Evolutionary conservation across 192 early-diverging fungal genomes (phyloP), one percentile per base, ranked within the genome.

Genomic region (Glomus cerebriforme): DNA sequence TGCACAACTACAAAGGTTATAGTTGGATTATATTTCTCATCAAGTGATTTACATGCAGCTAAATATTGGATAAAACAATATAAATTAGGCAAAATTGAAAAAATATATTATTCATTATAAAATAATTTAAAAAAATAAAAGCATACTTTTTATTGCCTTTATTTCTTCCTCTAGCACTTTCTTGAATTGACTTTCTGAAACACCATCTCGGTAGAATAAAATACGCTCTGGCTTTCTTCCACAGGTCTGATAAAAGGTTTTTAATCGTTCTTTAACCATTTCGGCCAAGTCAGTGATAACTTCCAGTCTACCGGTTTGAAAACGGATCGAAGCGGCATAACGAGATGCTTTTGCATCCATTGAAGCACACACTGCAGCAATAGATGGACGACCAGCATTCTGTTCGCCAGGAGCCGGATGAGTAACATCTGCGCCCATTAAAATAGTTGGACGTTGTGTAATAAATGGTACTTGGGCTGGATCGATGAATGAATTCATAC

Each of bases 381-480:
- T 91, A 7, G 95, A 95, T 3, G 92, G 92, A 92, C 24, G 9
- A 8, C 9, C 7, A 39, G 7, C 1, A 9, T 10, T 1, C 12
- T 10, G 12, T 12, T 12, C 10, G 0, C 39, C 39, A 43, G 39
- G 39, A 5, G 10, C 39, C 12, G 39, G 10, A 2, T 43, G 85
- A 81, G 31, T 96, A 34, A 97, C 93, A 83, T 98, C 95, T 27
- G 95, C 95, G 32, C 96, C 96, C 76, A 98, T 84, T 31, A 98
- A 75, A 67, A 98, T 43, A 12, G 39, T 91, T 13, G 96, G 95
- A n/a, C 93, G 92, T 3, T 43, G 10, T 0, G 0, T 82, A 37
- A 95, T 82, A 82, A 98, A 93, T 0, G 91, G 90, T 26, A 92
- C 85, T 62, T 93, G 85, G 12, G 80, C 35, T 24, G 81, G 82